These are phyloP conservation scores for Hippophae gyantsensis DNA, from an alignment of 306 rosid species.

Conservation along the genomic window DNA sequence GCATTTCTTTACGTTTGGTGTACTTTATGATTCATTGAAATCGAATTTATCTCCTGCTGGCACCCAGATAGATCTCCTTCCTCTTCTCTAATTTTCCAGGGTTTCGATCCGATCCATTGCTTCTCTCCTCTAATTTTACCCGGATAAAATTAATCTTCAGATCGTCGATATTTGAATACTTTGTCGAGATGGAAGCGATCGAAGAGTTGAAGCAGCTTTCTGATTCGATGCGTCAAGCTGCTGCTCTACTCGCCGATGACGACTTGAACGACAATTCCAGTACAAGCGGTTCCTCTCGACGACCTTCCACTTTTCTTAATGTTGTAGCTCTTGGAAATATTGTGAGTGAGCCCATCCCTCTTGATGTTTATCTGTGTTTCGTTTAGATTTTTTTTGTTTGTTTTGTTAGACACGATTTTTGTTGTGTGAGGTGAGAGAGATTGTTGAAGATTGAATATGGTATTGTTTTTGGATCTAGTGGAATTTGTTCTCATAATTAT, in stretches of 20 bases:
- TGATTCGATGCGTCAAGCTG: constrained; percentile 81
- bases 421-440: too few species aligned
- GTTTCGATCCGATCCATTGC: constrained; percentile 22
- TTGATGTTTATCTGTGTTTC: not conserved
- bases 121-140: not conserved
- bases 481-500: too few species aligned
- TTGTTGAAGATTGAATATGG: too few species aligned
- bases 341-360: constrained; percentile 41
- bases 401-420: too few species aligned
- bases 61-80: constrained; percentile 3
- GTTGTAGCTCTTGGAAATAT: constrained; percentile 91
- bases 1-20: not conserved
- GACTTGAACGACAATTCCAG: constrained; percentile 64
- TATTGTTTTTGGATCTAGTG: too few species aligned
- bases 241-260: constrained; percentile 85
- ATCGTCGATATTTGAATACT: constrained; percentile 25
- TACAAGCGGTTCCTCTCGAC: constrained; percentile 42
- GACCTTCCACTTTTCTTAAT: constrained; percentile 82
- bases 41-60: not conserved
- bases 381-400: not conserved
- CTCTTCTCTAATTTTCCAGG: constrained; percentile 23
- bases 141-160: constrained; percentile 11
- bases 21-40: not conserved
- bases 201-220: constrained; percentile 81
- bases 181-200: constrained; percentile 81